Percentiles rank a stretch among this genome's conserved stretches.
Evolutionary conservation across 768 basidiomycete genomes (phyloP).

Genomic region (Trametes punicea): DNA sequence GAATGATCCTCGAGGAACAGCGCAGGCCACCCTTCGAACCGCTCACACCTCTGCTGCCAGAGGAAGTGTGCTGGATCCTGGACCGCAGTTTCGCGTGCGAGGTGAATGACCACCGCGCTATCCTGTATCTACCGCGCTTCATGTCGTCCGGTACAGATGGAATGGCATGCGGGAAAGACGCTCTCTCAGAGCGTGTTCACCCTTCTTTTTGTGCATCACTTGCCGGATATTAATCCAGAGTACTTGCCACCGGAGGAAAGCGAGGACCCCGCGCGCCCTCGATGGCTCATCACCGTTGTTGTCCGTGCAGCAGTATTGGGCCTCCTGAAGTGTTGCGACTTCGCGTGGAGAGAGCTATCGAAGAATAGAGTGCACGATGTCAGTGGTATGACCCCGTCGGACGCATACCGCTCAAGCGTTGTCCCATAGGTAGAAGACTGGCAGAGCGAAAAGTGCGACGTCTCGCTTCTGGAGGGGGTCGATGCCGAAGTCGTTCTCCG

Average conservation of each 20-base stretch:
- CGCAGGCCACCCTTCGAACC: slow-evolving; percentile 57
- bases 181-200: slow-evolving; percentile 88
- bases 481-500: slow-evolving; percentile 50
- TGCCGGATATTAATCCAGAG: slow-evolving; percentile 60
- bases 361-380: slow-evolving; percentile 78
- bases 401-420: not conserved
- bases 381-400: slow-evolving; percentile 26
- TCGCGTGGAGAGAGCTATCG: slow-evolving; percentile 79
- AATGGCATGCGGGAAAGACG: slow-evolving; percentile 82
- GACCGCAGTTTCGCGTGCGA: slow-evolving; percentile 77
- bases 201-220: slow-evolving; percentile 64
- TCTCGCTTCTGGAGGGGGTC: slow-evolving; percentile 66
- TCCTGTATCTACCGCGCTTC: slow-evolving; percentile 11
- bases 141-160: slow-evolving; percentile 51
- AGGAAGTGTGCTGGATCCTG: slow-evolving; percentile 87
- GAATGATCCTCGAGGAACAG: slow-evolving; percentile 48
- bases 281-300: slow-evolving; percentile 63
- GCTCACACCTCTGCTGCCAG: slow-evolving; percentile 56
- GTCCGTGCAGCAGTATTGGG: slow-evolving; percentile 66
- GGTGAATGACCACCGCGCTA: slow-evolving; percentile 41
- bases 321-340: slow-evolving; percentile 75
- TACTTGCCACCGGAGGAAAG: slow-evolving; percentile 38
- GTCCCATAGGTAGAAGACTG: slow-evolving; percentile 77
- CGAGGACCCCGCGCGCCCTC: slow-evolving; percentile 47
- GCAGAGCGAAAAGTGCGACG: slow-evolving; percentile 86